Base-by-base conservation (phyloP, 441 rosid species). In the Adansonia rubrostipa region DNA sequence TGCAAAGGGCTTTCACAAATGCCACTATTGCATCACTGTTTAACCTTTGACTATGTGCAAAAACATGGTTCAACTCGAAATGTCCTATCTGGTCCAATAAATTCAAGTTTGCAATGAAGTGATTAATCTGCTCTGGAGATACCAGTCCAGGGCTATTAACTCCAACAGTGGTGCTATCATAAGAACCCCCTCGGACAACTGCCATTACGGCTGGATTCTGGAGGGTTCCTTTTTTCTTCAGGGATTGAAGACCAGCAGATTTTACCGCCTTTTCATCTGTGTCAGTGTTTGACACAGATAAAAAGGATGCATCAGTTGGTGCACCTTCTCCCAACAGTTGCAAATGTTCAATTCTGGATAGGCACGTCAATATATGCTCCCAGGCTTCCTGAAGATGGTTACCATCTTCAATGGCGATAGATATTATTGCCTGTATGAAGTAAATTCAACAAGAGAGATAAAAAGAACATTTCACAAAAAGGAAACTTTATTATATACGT, bases 141-240 rank as follows among this genome's bases (percentile, higher is more conserved):
- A 96, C 92, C 78, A 88, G 91, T 65, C 91, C 92, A 15, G 92
- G 78, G 70, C 85, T 79, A 87, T 91, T 90, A 73, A 86, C 80
- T 81, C 96, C 97, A 82, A 86, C 84, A 51, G 87, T 79, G 47
- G 89, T 84, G 83, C 98, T 96, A 82, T 96, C 99, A 80, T 96
- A 96, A 68, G 99, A 91, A 82, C 99, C 97, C 75, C 99, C 99
- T 83, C 99, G 90, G 80, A 96, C 97, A 86, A 94, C 98, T 81
- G 99, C 99, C 96, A 94, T 89, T 81, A 96, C 92, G 67, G 97
- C 95, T 73, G 98, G 94, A 87, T 94, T 91, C 89, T 93, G 98
- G 70, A 96, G 93, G 78, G 89, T 85, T 84, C 95, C 99, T 82
- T 89, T 93, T 85, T 78, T 94, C 91, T 93, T 94, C 79, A 92